phyloP scores from a whole-genome alignment of 2,329 filamentous ascomycete species.

The Endothia cerciana region DNA sequence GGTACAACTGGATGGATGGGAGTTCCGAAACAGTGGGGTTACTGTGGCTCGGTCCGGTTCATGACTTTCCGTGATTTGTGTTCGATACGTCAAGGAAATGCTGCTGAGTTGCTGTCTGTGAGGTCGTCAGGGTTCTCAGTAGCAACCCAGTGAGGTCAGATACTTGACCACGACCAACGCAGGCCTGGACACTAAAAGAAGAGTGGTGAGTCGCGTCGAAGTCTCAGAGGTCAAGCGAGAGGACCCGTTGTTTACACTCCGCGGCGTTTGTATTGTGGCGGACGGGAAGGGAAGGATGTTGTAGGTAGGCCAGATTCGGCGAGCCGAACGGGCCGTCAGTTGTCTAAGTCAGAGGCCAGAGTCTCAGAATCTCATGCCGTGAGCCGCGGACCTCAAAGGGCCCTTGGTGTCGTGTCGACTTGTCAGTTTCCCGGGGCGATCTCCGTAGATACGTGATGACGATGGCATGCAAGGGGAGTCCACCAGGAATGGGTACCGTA shows the following conservation, averaged over 20 bases:
- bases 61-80: slow-evolving; percentile 11
- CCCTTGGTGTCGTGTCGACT: slow-evolving; percentile 7
- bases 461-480: slow-evolving; percentile 7
- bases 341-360: slow-evolving; percentile 20
- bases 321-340: slow-evolving; percentile 9
- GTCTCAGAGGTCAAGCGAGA: background rate
- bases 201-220: slow-evolving; percentile 12
- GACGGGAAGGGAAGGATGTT: background rate
- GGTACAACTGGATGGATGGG: slow-evolving; percentile 4
- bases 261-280: slow-evolving; percentile 7
- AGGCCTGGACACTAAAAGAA: too few species aligned
- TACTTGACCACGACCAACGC: background rate
- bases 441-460: background rate
- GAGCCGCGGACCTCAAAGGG: slow-evolving; percentile 2
- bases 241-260: slow-evolving; percentile 20
- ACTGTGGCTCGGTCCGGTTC: slow-evolving; percentile 14
- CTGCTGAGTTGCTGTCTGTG: background rate
- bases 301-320: slow-evolving; percentile 10
- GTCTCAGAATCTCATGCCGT: slow-evolving; percentile 12
- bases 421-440: background rate
- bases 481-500: background rate
- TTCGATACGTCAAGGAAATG: background rate
- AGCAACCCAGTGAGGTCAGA: background rate
- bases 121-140: background rate
- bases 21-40: slow-evolving; percentile 18